phyloP scores from a whole-genome alignment of 1,284 basidiomycete species.

The Ustilago hordei region DNA sequence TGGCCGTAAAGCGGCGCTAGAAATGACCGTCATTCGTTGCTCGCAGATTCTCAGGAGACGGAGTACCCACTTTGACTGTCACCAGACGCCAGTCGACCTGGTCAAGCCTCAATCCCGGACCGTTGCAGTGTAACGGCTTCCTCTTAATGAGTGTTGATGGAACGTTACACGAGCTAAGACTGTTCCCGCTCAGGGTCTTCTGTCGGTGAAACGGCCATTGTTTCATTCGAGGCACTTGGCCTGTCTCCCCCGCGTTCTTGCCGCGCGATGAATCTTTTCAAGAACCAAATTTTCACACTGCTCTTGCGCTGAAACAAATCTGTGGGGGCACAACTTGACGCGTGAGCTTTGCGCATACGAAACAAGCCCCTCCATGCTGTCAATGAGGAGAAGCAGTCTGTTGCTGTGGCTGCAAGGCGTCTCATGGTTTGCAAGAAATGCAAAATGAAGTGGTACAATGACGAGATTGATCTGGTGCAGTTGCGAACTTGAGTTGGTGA shows the following conservation, averaged over 20 bases:
- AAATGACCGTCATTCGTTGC: background rate
- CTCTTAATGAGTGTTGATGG: background rate
- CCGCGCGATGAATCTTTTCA: constrained; percentile 8
- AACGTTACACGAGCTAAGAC: background rate
- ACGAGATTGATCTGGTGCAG: too few relatives aligned
- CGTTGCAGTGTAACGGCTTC: background rate
- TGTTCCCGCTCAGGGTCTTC: constrained; percentile 1
- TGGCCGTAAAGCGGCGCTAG: constrained; percentile 1
- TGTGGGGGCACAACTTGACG: constrained; percentile 8
- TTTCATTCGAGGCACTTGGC: too few relatives aligned
- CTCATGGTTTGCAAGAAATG: background rate
- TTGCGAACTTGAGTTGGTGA: too few relatives aligned
- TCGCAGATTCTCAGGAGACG: background rate
- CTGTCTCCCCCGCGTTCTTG: constrained; percentile 3
- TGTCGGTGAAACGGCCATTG: background rate
- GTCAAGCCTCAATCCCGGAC: background rate
- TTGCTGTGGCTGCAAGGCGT: background rate
- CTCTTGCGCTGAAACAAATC: background rate
- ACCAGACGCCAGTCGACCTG: background rate
- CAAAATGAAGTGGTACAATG: too few relatives aligned
- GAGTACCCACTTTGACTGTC: background rate
- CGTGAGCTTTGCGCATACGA: background rate
- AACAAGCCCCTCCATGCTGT: background rate
- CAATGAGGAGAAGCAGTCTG: background rate
- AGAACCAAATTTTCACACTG: background rate